phyloP scores from a whole-genome alignment of 2,329 filamentous ascomycete genomes.

The Myriosclerotinia curreyana region DNA sequence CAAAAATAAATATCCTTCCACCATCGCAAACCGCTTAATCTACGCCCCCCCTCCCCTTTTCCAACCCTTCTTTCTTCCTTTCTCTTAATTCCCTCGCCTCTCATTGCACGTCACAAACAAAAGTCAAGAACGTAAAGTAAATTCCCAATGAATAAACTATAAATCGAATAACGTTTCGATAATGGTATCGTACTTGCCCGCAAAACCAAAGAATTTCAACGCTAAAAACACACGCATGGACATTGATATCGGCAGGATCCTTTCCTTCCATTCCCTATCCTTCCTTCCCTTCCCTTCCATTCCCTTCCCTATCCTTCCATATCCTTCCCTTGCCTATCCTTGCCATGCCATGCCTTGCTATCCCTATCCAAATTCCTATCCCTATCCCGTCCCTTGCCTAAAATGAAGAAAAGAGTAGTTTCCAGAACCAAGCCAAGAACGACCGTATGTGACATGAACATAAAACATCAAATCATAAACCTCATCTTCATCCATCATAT shows the following conservation, averaged over 20 bases:
- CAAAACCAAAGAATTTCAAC: slow-evolving; percentile 1
- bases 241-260: neutral
- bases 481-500: slow-evolving; percentile 6
- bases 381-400: neutral
- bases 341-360: neutral
- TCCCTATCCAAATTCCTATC: neutral
- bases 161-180: slow-evolving; percentile 5
- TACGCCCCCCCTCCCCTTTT: too few relatives aligned
- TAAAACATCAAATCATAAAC: slow-evolving; percentile 2
- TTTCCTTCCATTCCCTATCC: neutral
- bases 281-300: neutral
- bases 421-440: slow-evolving; percentile 7
- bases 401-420: neutral
- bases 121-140: neutral
- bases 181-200: slow-evolving; percentile 13
- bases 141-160: neutral
- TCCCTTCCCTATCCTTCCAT: neutral
- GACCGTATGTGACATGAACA: neutral
- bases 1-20: too few relatives aligned
- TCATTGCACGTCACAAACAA: neutral
- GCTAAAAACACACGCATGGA: slow-evolving; percentile 6
- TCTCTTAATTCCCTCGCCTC: neutral
- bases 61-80: too few relatives aligned
- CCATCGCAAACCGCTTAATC: too few relatives aligned
- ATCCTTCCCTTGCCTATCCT: neutral